Evolutionary conservation across 75 land plant species (phyloP), one percentile per base, ranked within the genome.

Genomic region (Cupressus sempervirens): DNA sequence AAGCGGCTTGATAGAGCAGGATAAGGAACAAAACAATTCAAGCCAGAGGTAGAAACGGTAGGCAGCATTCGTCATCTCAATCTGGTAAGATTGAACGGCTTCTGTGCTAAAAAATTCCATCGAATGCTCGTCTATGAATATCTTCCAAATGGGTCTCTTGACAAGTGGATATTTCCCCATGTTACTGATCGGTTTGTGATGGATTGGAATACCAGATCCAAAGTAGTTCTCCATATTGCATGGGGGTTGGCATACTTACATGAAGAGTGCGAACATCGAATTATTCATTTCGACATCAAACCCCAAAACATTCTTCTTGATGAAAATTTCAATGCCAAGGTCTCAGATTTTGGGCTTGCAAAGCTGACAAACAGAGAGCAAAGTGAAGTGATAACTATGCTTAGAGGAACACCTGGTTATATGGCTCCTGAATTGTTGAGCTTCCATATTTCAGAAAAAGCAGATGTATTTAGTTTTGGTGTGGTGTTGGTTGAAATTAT

Each of bases 61-160:
- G 91, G 94, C 0, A 76, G n/a, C 3, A 92, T 93, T n/a, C 88
- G 90, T 70, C 87, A 86, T 41, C 90, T 93, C 0, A 68, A 84
- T 68, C 80, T 91, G 75, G 88, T 76, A 14, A 18, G 46, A 12
- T 4, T 41, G 23, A 38, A 38, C 1, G 80, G 80, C n/a, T 76
- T 76, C n/a, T 76, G 46, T 76, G 80, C 80, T 15, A 29, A 76
- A 10, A 23, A 20, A 23, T 38, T 23, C 3, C 80, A 76, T 41
- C 41, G 80, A 20, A 38, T 76, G 45, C 80, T 76, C 8, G 80
- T 76, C 0, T 76, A 76, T 16, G 80, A 76, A 46, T 2, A 76
- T 23, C 10, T 76, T 0, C 23, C 41, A 40, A 76, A 76, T 38
- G 80, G 80, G 20, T 76, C 80, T 76, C 45, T 76, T 12, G 89